phyloP scores from a whole-genome alignment of 805 yeast genomes.

The Candida pini region DNA sequence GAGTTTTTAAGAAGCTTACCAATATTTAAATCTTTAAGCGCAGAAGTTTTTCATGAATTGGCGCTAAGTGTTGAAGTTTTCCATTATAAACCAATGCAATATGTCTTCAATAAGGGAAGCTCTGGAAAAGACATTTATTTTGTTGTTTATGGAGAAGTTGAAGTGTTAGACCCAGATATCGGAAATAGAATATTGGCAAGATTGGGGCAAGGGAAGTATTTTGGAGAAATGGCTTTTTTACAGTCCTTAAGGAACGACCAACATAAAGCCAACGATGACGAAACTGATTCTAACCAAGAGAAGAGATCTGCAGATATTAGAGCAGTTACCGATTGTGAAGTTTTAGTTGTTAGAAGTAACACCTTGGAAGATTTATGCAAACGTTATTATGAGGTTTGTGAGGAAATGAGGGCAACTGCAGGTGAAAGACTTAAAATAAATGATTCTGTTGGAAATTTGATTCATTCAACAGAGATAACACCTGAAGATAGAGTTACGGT shows the following conservation, averaged over 20 bases:
- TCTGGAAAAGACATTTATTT: constrained; percentile 61
- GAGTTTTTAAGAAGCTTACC: constrained; percentile 55
- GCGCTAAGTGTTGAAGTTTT: constrained; percentile 60
- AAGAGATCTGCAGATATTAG: constrained; percentile 60
- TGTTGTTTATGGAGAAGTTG: constrained; percentile 64
- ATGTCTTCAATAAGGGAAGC: constrained; percentile 55
- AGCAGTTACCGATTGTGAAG: constrained; percentile 53
- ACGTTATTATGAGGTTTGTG: constrained; percentile 52
- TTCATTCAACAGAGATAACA: constrained; percentile 16
- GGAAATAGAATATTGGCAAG: constrained; percentile 45
- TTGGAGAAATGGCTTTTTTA: constrained; percentile 74
- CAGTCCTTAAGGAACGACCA: constrained; percentile 32
- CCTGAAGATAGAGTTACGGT: constrained; percentile 17
- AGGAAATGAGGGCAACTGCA: constrained; percentile 59
- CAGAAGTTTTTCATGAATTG: constrained; percentile 54
- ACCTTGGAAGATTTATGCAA: constrained; percentile 48
- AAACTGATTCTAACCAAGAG: constrained; percentile 16
- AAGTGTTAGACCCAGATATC: constrained; percentile 43
- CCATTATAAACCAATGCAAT: constrained; percentile 50
- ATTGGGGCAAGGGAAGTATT: constrained; percentile 56
- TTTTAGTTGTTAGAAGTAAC: constrained; percentile 54
- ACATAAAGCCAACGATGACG: constrained; percentile 22
- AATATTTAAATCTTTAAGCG: constrained; percentile 52
- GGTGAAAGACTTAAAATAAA: constrained; percentile 37
- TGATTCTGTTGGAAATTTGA: constrained; percentile 22